Conservation (phyloP, 306 rosid species). For the Inga leiocalycina region DNA sequence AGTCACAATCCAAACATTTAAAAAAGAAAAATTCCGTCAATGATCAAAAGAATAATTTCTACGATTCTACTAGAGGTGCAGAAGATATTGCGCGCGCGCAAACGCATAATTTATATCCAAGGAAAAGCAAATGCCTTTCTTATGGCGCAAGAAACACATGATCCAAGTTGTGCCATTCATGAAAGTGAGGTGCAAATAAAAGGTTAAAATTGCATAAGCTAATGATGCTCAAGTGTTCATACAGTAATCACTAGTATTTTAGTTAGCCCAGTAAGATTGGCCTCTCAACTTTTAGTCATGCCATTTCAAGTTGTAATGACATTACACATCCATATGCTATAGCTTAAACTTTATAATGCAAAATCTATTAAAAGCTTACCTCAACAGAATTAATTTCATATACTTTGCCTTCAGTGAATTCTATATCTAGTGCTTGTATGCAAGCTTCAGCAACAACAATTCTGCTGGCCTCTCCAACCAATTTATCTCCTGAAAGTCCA, state of each 20-base stretch:
- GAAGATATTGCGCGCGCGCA: no score
- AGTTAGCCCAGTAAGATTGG: neutral
- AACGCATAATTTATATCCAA: no score
- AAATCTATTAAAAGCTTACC: constrained; percentile 53
- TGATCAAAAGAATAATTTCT: neutral
- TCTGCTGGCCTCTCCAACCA: constrained; percentile 93
- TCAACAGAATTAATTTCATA: constrained; percentile 84
- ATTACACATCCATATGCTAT: neutral
- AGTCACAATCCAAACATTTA: neutral
- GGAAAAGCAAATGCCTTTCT: neutral
- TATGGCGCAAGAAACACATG: neutral
- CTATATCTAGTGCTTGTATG: constrained; percentile 82
- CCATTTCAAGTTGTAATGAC: neutral
- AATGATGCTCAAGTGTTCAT: neutral
- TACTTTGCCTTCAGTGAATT: constrained; percentile 73
- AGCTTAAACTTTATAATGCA: neutral
- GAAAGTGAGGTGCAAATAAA: neutral
- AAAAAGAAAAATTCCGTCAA: neutral
- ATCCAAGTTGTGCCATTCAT: neutral
- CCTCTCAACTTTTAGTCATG: neutral
- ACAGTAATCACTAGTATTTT: neutral
- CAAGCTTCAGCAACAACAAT: constrained; percentile 96
- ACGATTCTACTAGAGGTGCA: neutral
- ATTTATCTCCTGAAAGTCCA: constrained; percentile 75
- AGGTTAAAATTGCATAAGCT: neutral